A percentile compares a stretch with the other conserved stretches of the same genome.
These are phyloP conservation scores for Thelephora aurantiotincta DNA, from an alignment of 768 basidiomycete species.

Conservation along the genomic window DNA sequence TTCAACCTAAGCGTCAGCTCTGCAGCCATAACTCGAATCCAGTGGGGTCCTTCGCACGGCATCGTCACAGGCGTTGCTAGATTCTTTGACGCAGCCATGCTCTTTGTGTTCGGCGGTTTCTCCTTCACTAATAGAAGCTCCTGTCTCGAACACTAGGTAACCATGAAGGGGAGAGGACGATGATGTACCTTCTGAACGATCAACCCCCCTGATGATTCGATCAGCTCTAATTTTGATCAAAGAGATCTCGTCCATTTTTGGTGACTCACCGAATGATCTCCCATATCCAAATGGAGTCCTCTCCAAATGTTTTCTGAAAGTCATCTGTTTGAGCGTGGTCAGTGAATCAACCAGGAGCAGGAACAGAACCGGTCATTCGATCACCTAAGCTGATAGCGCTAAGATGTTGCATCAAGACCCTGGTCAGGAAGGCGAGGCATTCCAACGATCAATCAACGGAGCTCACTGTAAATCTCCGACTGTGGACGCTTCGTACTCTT, in stretches of 20 bases:
- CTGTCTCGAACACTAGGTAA: neutral
- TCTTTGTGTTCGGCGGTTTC: slow-evolving; percentile 67
- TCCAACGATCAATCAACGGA: neutral
- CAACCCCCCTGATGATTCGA: slow-evolving; percentile 49
- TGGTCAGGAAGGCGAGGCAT: neutral
- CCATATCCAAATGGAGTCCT: slow-evolving; percentile 81
- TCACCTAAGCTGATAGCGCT: slow-evolving; percentile 38
- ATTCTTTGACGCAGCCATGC: slow-evolving; percentile 96
- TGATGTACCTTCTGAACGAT: slow-evolving; percentile 65
- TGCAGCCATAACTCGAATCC: slow-evolving; percentile 85
- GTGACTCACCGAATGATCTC: slow-evolving; percentile 65
- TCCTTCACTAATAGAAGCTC: slow-evolving; percentile 53
- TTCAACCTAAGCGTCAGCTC: slow-evolving; percentile 78
- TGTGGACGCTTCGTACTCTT: slow-evolving; percentile 78
- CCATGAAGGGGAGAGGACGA: neutral
- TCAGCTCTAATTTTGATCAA: neutral
- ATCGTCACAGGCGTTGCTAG: slow-evolving; percentile 66
- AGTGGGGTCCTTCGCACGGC: slow-evolving; percentile 66
- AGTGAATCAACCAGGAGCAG: neutral
- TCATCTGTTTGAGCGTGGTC: slow-evolving; percentile 1
- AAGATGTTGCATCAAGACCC: neutral
- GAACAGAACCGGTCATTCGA: neutral
- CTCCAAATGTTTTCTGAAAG: slow-evolving; percentile 60
- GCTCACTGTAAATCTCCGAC: slow-evolving; percentile 84
- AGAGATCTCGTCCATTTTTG: neutral